Evolutionary conservation across 805 yeast genomes (phyloP), one percentile per base, ranked within the genome.

Genomic region (Candida maesae): DNA sequence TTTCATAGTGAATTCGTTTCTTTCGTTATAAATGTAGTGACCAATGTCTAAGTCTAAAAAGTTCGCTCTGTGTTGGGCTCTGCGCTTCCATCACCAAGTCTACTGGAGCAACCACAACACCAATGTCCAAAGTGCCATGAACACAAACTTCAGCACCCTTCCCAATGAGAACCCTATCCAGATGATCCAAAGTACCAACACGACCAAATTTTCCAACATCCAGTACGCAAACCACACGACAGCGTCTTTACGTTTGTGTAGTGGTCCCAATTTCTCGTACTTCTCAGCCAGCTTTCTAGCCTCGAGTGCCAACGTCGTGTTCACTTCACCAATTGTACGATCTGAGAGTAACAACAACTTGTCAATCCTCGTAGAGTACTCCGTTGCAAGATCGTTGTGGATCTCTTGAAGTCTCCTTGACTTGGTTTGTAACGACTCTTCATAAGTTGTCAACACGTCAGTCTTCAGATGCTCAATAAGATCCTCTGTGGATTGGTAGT

Each of bases 261-360:
- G 59, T 5, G 59, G 40, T 2, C 67, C 61, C 39, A 71, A 51
- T 46, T 69, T 64, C 41, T 76, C 75, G 38, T 71, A 51, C 36
- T 65, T 63, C 56, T 79, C 84, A 41, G 65, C 66, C 5, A 78
- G 59, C 42, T 71, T 73, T 16, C 84, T 65, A 21, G 83, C 63
- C 49, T 80, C 81, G 45, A 84, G 61, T 10, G 87, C 72, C 32
- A 82, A 59, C 2, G 88, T 79, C 0, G 91, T 83, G 56, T 79
- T 84, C 39, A 84, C 77, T 53, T 82, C 90, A 45, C 87, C 83
- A 43, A 80, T 74, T 10, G 83, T 73, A 47, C 90, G 65, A 60
- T 83, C 89, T 38, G 84, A 77, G 27, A 71, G 67, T 13, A 81
- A 77, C 34, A 83, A 63, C 41, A 81, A 56, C 36, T 74, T 78